Percentiles rank a stretch among this genome's conserved stretches.
Evolutionary conservation across 257 asterid species (phyloP).

Genomic region (Henckelia pumila): DNA sequence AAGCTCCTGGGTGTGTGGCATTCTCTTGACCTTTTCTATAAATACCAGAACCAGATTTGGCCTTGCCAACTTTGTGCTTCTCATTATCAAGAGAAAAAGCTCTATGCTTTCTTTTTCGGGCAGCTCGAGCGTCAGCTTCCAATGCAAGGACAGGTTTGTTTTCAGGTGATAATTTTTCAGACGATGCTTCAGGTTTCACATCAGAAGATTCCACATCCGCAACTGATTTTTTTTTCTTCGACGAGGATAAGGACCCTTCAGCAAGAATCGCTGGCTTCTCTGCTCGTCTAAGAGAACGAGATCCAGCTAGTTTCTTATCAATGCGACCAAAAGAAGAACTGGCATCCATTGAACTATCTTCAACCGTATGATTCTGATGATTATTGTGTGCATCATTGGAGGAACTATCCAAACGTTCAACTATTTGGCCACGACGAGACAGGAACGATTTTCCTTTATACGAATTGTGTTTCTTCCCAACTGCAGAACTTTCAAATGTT

Average conservation of each 20-base stretch:
- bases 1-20: constrained; percentile 29
- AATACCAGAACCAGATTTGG: constrained; percentile 36
- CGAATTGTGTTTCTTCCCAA: constrained; percentile 44
- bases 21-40: constrained; percentile 35
- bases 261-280: constrained; percentile 28
- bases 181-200: constrained; percentile 30
- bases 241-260: constrained; percentile 35
- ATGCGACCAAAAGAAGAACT: constrained; percentile 33
- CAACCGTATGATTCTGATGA: constrained; percentile 33
- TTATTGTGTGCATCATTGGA: constrained; percentile 32
- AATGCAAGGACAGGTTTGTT: constrained; percentile 34
- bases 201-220: constrained; percentile 36
- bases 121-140: constrained; percentile 38
- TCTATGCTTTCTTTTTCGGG: constrained; percentile 52
- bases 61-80: constrained; percentile 42
- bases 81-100: constrained; percentile 25
- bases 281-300: constrained; percentile 31
- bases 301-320: constrained; percentile 36
- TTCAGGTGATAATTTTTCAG: constrained; percentile 37
- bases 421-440: constrained; percentile 32
- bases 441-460: constrained; percentile 40
- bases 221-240: constrained; percentile 38
- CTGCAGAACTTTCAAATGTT: constrained; percentile 32
- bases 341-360: constrained; percentile 46
- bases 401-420: constrained; percentile 38